A percentile compares a stretch with the other conserved stretches of the same genome.
Evolutionary conservation across 169 alveolate genomes (phyloP).

Genomic region (Amoebophrya sp.): DNA sequence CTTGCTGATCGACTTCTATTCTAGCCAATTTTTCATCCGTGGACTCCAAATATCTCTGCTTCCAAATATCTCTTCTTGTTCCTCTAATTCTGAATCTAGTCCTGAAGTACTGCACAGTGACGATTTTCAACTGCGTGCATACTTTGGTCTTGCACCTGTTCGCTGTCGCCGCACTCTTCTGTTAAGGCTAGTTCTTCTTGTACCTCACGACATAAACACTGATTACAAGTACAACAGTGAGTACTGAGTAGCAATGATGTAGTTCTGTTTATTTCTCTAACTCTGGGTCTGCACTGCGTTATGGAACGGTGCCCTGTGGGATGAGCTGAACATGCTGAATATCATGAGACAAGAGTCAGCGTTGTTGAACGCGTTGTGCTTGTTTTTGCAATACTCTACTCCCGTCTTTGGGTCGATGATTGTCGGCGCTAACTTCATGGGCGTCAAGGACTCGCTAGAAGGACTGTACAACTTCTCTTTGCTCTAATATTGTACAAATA

Average conservation of each 20-base stretch:
- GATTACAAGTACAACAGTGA: no score
- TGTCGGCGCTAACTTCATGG: neutral
- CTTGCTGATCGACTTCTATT: no score
- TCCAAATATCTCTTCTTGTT: no score
- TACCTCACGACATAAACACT: no score
- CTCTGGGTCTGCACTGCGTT: neutral
- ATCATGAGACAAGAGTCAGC: neutral
- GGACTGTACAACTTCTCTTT: no score
- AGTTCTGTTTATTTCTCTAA: no score
- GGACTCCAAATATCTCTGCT: no score
- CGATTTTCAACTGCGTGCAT: constrained; percentile 14
- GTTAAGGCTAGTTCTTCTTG: no score
- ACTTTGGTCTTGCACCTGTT: neutral
- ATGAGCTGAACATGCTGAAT: neutral
- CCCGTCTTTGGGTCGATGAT: neutral
- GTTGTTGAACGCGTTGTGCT: neutral
- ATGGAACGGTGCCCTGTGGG: neutral
- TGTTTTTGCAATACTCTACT: neutral
- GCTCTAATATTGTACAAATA: no score
- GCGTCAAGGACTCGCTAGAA: constrained; percentile 13
- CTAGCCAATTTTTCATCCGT: no score
- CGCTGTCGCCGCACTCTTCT: neutral
- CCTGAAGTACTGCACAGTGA: constrained; percentile 6
- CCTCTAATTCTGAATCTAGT: neutral
- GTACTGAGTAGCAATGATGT: no score